Conservation (phyloP, 331 rosid species). For the Cydonia oblonga region DNA sequence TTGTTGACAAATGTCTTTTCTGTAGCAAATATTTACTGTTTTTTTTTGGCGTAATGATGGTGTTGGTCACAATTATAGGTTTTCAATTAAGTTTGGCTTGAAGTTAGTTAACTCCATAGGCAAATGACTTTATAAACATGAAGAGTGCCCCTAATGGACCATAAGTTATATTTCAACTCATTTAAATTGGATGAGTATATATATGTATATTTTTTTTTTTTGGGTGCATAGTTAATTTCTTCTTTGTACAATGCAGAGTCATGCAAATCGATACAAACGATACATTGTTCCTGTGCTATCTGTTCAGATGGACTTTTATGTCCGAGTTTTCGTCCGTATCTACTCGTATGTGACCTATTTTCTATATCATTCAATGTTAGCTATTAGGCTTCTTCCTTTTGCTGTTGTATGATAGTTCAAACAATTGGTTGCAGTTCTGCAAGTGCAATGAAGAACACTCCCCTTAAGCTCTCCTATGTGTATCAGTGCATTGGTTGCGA, state of each 20-base stretch:
- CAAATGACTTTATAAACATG: too few relatives aligned
- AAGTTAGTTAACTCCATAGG: background rate
- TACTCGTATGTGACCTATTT: constrained; percentile 50
- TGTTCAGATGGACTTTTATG: constrained; percentile 85
- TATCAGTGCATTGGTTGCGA: constrained; percentile 96
- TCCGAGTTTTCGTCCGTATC: constrained; percentile 85
- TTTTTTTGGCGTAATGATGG: background rate
- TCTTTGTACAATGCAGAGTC: constrained; percentile 60
- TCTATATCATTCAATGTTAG: background rate
- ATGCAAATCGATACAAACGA: constrained; percentile 92
- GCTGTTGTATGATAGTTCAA: constrained; percentile 16
- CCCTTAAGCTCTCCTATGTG: constrained; percentile 90
- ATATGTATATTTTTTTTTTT: background rate
- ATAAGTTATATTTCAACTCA: background rate
- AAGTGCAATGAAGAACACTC: constrained; percentile 90
- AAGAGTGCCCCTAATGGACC: background rate
- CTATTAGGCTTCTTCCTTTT: background rate
- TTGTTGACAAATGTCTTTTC: background rate
- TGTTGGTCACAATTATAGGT: background rate
- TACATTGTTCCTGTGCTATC: constrained; percentile 93
- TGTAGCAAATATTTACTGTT: background rate
- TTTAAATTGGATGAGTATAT: background rate
- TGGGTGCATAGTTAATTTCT: background rate
- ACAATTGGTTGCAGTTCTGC: constrained; percentile 69
- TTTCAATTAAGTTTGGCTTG: background rate